Base-by-base conservation (phyloP, 1,284 basidiomycete genomes). In the Hymenochaete sp. region DNA sequence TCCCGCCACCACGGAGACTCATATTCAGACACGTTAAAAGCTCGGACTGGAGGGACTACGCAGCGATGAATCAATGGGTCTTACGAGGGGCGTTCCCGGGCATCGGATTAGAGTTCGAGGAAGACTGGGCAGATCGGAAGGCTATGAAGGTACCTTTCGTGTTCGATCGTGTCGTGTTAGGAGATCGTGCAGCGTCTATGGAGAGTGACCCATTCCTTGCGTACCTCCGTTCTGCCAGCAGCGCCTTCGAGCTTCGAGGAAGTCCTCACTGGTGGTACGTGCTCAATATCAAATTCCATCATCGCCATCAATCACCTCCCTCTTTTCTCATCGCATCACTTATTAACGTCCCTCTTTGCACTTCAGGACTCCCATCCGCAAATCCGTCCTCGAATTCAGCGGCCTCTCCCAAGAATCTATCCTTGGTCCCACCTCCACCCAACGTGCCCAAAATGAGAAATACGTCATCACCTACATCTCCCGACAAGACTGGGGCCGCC, bases 391-490 rank as follows among this genome's bases (percentile, higher is more conserved):
- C 42, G 71, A 76, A 52, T 82, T 85, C 55, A 73, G 83, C 5
- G 82, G 82, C 0, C 59, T 79, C 21, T 69, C 70, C 19, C 58
- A 57, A 0, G 56, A 56, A 54, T 19, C 67, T 61, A 10, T 71
- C 66, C 19, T 62, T 60, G 31, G 57, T 55, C 48, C 56, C 51
- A 87, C 91, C 59, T 88, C 89, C 1, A 82, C 81, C 4, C 67
- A 16, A 24, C n/a, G 25, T 6, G 32, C 38, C n/a, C 33, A 50
- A 19, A 47, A 45, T n/a, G 47, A 53, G 29, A 56, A 59, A 40
- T 77, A 72, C 1, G 90, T 92, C 25, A 89, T 93, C 62, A 92
- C 88, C 8, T 92, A 93, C 57, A 76, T 93, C 51, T 87, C 82
- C 9, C 71, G 90, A 10, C 90, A 93, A 58, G 77, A 72, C 8